Percentiles rank a stretch among this genome's conserved stretches.
Evolutionary conservation across 192 early-diverging fungal species (phyloP).

Genomic region (Podochytrium sp.): DNA sequence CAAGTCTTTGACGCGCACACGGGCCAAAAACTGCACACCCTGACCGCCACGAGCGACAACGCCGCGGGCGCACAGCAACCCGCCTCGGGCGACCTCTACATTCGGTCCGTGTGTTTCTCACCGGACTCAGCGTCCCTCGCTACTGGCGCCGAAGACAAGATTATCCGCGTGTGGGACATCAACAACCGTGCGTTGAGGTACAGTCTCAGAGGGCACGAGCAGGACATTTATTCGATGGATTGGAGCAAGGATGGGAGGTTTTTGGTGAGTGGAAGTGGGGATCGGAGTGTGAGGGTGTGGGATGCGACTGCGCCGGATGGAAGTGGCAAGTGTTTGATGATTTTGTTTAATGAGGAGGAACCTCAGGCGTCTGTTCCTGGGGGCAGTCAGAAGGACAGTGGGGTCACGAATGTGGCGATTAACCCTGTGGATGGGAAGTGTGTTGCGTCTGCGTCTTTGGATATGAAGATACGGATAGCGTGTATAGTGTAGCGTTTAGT

Average conservation of each 20-base stretch:
- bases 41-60: slow-evolving; percentile 15
- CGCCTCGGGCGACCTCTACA: slow-evolving; percentile 79
- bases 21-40: slow-evolving; percentile 49
- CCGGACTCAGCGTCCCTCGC: slow-evolving; percentile 89
- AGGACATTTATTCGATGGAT: slow-evolving; percentile 96
- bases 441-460: slow-evolving; percentile 86
- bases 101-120: slow-evolving; percentile 94
- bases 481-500: slow-evolving; percentile 94
- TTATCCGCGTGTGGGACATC: slow-evolving; percentile 80
- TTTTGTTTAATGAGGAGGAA: slow-evolving; percentile 78
- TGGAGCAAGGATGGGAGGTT: slow-evolving; percentile 88
- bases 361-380: neutral
- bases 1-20: slow-evolving; percentile 87
- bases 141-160: slow-evolving; percentile 95
- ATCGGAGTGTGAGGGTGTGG: slow-evolving; percentile 72
- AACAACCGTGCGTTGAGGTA: slow-evolving; percentile 27
- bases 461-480: slow-evolving; percentile 91
- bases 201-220: slow-evolving; percentile 84
- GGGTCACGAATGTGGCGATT: slow-evolving; percentile 94
- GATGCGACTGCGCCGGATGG: slow-evolving; percentile 72
- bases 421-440: slow-evolving; percentile 79
- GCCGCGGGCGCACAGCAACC: neutral
- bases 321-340: slow-evolving; percentile 71
- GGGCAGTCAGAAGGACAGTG: slow-evolving; percentile 77
- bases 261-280: slow-evolving; percentile 80